Evolutionary conservation across 257 asterid species (phyloP).

Genomic region (Nicotiana otophora): DNA sequence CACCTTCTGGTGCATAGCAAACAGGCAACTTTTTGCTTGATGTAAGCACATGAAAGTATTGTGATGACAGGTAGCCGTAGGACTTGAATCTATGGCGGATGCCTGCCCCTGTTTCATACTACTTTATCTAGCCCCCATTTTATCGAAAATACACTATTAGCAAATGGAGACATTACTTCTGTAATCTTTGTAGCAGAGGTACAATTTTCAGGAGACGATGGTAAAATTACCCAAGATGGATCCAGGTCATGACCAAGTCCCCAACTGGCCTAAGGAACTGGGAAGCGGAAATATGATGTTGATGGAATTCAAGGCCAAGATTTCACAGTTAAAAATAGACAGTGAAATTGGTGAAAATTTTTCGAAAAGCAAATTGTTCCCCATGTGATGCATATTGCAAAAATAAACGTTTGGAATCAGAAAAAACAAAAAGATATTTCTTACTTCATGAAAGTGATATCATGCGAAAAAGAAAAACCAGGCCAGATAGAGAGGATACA

Average conservation of each 20-base stretch:
- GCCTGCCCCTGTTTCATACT: neutral
- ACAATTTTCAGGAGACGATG: neutral
- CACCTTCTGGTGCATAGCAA: neutral
- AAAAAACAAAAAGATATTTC: neutral
- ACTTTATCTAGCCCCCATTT: neutral
- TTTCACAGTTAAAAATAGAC: constrained; percentile 4
- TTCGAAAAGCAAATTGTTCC: neutral
- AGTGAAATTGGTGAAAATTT: neutral
- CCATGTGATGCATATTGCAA: neutral
- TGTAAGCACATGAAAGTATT: neutral
- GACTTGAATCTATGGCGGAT: neutral
- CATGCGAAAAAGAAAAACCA: neutral
- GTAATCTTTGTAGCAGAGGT: neutral
- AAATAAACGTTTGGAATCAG: neutral
- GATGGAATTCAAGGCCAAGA: neutral
- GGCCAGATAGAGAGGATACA: neutral
- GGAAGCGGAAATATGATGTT: neutral
- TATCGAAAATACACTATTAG: neutral
- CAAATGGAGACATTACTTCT: neutral
- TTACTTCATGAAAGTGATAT: constrained; percentile 5
- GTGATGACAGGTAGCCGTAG: neutral
- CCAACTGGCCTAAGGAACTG: neutral
- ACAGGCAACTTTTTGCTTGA: neutral
- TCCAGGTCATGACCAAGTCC: neutral
- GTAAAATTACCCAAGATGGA: neutral